Percentiles rank a stretch among this genome's conserved stretches.
Evolutionary conservation across 1,284 basidiomycete species (phyloP).

Genomic region (Cryptococcus depauperatus): DNA sequence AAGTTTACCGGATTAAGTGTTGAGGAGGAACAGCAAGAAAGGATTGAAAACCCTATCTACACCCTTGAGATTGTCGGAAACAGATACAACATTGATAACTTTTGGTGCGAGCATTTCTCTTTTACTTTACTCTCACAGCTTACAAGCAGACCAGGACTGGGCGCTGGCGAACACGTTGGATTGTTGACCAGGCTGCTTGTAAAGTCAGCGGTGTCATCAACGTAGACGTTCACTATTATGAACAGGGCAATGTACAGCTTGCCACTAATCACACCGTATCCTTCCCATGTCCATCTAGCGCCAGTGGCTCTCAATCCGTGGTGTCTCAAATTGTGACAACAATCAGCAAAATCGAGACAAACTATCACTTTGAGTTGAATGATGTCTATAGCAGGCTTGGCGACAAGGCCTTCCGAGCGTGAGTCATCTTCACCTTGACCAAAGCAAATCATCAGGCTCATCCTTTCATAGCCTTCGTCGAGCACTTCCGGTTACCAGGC

Average conservation of each 20-base stretch:
- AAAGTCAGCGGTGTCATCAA: constrained; percentile 54
- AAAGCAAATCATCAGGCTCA: neutral
- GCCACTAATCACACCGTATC: constrained; percentile 62
- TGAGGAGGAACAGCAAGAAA: constrained; percentile 19
- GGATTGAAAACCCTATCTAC: constrained; percentile 48
- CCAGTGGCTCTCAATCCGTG: constrained; percentile 49
- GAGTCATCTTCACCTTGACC: constrained; percentile 21
- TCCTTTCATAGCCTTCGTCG: constrained; percentile 63
- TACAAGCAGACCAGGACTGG: constrained; percentile 60
- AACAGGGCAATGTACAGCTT: constrained; percentile 92
- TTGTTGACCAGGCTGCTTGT: constrained; percentile 42
- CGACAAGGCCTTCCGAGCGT: constrained; percentile 77
- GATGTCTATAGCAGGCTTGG: constrained; percentile 76
- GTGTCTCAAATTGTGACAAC: constrained; percentile 59
- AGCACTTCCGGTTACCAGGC: constrained; percentile 80
- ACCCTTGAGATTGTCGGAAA: constrained; percentile 79
- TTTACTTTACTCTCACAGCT: neutral
- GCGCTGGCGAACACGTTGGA: constrained; percentile 64
- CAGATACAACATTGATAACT: constrained; percentile 86
- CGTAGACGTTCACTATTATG: constrained; percentile 88
- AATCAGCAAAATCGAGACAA: constrained; percentile 67
- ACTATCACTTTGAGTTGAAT: constrained; percentile 71
- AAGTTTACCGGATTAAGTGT: constrained; percentile 2
- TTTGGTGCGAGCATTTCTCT: constrained; percentile 55
- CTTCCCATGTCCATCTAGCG: constrained; percentile 57